Conservation (phyloP, 306 rosid genomes). For the Ammopiptanthus mongolicus region DNA sequence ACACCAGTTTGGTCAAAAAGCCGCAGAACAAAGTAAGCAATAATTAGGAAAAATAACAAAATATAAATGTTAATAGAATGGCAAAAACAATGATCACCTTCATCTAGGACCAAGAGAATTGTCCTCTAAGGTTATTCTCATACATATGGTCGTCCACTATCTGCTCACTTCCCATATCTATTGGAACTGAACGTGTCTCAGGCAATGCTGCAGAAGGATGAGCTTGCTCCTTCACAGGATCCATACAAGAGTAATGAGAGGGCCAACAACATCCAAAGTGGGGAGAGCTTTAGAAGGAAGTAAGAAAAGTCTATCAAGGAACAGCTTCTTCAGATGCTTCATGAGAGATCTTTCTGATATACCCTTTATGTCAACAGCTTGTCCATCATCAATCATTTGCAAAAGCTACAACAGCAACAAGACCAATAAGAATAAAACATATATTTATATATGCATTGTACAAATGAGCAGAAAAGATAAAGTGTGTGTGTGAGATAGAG, state of each 20-base stretch:
- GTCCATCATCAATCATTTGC: constrained; percentile 89
- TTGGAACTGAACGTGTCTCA: constrained; percentile 36
- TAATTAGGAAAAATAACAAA: background rate
- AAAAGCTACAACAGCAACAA: constrained; percentile 49
- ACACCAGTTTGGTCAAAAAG: no score
- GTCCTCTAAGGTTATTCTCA: constrained; percentile 32
- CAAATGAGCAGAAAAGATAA: background rate
- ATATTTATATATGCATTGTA: background rate
- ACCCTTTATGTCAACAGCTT: constrained; percentile 91
- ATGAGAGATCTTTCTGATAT: constrained; percentile 60
- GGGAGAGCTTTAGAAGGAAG: constrained; percentile 62
- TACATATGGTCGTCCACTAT: constrained; percentile 27
- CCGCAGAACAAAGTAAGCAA: constrained; percentile 24
- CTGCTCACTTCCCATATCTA: constrained; percentile 26
- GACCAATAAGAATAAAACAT: background rate
- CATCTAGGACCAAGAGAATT: constrained; percentile 52
- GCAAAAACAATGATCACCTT: constrained; percentile 40
- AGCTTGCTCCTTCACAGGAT: constrained; percentile 16
- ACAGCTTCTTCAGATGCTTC: constrained; percentile 69
- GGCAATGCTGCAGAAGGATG: constrained; percentile 23
- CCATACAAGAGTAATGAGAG: constrained; percentile 42
- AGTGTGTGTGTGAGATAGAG: no score
- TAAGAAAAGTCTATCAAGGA: constrained; percentile 61
- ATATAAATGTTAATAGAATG: background rate
- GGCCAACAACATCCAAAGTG: constrained; percentile 69